Evolutionary conservation across 2,329 filamentous ascomycete species (phyloP).

Genomic region (Colletotrichum trifolii): DNA sequence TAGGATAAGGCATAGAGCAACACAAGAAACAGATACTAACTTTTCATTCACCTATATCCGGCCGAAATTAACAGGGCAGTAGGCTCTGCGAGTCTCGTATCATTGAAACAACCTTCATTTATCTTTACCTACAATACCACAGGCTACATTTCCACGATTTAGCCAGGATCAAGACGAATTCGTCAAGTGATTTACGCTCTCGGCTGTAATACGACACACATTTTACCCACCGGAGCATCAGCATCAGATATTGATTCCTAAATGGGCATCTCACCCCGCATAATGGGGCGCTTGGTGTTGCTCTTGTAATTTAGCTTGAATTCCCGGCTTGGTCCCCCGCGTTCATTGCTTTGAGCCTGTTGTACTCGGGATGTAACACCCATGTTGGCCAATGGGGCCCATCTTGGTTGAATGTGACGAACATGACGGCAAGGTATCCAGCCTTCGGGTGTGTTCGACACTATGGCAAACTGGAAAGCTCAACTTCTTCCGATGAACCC

Average conservation of each 20-base stretch:
- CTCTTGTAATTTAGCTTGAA: neutral
- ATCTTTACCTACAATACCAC: too few species aligned
- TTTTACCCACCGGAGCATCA: neutral
- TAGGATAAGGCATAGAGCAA: too few species aligned
- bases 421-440: neutral
- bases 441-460: neutral
- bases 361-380: neutral
- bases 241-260: neutral
- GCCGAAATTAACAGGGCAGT: too few species aligned
- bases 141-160: neutral
- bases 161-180: slow-evolving; percentile 6
- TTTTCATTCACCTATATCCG: too few species aligned
- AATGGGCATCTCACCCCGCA: slow-evolving; percentile 9
- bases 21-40: too few species aligned
- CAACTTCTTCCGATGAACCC: too few species aligned
- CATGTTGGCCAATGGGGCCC: slow-evolving; percentile 1
- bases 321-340: slow-evolving; percentile 19
- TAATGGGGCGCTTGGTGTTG: neutral
- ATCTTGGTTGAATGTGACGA: neutral
- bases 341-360: slow-evolving; percentile 23
- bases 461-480: too few species aligned
- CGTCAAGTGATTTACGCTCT: neutral
- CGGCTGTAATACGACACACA: slow-evolving; percentile 12
- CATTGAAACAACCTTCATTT: too few species aligned
- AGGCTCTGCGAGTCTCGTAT: too few species aligned